Base-by-base conservation (phyloP, 2,329 filamentous ascomycete species). In the Xylaria sp. region DNA sequence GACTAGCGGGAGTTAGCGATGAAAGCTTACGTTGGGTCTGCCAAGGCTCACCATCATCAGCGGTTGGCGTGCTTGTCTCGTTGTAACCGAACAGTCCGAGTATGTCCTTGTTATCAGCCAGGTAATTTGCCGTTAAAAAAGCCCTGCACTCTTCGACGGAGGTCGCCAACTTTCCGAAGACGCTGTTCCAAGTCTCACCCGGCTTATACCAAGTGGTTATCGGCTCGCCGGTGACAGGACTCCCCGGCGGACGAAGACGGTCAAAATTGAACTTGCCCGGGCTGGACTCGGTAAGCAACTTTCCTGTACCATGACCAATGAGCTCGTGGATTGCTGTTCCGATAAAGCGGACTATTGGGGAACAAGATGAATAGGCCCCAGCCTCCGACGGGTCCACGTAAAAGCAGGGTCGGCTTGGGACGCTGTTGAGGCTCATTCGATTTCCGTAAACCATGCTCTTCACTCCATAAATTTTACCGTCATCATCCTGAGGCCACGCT, bases 251-350 rank as follows among this genome's bases (percentile, higher is more conserved):
- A 70, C 87, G 86, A 53, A 85, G 79, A 34, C 83, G 76, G 74
- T 91, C 87, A 75, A 91, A 91, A 77, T 91, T 91, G 81, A 84
- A 90, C 62, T 84, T 78, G 7, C 88, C 88, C 0, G 86, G 84
- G 6, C 82, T 79, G 0, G 86, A 90, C 75, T 91, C 89, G 75
- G 89, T 87, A 2, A 91, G 82, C 0, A 91, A 81, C 78, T 91
- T 91, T 50, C 89, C 89, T 61, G 88, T 90, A 55, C 89, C 89
- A 69, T 90, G 88, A 36, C 88, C 88, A 2, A 90, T 14, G 1
- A 69, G 32, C 51, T 69, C 67, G 19, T 67, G 67, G 19, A 69
- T 60, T 7, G 53, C 32, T 1, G 53, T 63, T 3, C 24, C 48
- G 8, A 66, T 45, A 39, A 59, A 67, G 21, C 50, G 50, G 6